Evolutionary conservation across 495 filamentous ascomycete genomes (phyloP).

Genomic region (Aspergillus olivimuriae): DNA sequence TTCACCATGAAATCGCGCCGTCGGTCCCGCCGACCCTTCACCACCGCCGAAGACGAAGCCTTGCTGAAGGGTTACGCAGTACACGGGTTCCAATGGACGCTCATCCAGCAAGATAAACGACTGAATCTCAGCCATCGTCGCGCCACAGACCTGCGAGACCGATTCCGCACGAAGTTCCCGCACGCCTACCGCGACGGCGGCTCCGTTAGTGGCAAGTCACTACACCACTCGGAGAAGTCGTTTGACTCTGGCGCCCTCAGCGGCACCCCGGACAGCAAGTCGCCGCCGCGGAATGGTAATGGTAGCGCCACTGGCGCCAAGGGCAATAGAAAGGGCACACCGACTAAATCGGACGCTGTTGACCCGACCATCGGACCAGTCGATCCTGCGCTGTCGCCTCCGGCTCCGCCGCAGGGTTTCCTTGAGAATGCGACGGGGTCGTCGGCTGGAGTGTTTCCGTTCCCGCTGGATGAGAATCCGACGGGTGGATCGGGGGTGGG

Average conservation of each 20-base stretch:
- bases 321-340: no score
- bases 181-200: conserved; percentile 58
- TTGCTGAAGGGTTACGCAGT: conserved; percentile 68
- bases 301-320: no score
- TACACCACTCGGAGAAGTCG: conserved; percentile 8
- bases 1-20: conserved; percentile 31
- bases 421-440: conserved; percentile 16
- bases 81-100: conserved; percentile 75
- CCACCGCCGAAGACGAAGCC: conserved; percentile 67
- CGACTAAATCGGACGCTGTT: conserved; percentile 5
- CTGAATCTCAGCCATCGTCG: conserved; percentile 61
- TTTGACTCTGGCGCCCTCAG: conserved; percentile 2
- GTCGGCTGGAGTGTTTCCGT: conserved; percentile 18
- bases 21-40: conserved; percentile 54
- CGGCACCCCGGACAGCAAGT: conserved; percentile 3
- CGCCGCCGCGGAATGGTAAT: no score
- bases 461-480: conserved; percentile 30
- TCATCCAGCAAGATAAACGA: conserved; percentile 65
- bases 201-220: conserved; percentile 31
- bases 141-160: conserved; percentile 75
- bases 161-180: conserved; percentile 75
- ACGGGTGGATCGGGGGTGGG: conserved; percentile 14
- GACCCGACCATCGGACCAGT: conserved; percentile 11
- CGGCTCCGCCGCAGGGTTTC: conserved; percentile 22
- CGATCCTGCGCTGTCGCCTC: conserved; percentile 28